Evolutionary conservation across 2,329 filamentous ascomycete species (phyloP).

Genomic region (Emergomyces orientalis): DNA sequence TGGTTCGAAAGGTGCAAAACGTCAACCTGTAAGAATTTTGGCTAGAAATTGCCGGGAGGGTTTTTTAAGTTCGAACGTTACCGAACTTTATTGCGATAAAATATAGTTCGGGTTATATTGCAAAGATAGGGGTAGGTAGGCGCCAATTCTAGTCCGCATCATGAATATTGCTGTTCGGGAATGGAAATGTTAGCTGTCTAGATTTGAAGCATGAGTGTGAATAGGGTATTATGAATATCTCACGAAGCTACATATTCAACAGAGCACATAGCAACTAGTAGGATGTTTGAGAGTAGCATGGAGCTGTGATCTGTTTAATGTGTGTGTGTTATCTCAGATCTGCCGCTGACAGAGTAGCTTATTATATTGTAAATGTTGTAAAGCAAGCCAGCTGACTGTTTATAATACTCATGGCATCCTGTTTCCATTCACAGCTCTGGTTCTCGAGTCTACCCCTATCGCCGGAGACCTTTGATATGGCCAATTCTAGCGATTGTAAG

Average conservation of each 20-base stretch:
- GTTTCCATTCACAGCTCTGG: neutral
- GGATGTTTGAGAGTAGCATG: neutral
- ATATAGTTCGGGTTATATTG: neutral
- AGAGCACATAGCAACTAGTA: neutral
- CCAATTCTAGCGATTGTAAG: neutral
- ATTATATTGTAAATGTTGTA: neutral
- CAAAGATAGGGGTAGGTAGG: neutral
- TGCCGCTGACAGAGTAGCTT: neutral
- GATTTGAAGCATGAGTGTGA: neutral
- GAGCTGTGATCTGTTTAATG: neutral
- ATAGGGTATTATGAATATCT: neutral
- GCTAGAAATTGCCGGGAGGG: neutral
- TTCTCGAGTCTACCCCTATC: neutral
- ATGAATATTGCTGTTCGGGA: neutral
- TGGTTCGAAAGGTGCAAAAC: neutral
- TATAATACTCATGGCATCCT: neutral
- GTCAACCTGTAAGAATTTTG: neutral
- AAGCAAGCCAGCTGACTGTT: neutral
- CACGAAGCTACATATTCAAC: neutral
- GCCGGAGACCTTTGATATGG: neutral
- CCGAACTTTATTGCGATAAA: neutral
- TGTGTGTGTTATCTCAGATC: neutral
- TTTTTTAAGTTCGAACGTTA: neutral
- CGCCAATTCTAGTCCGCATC: neutral
- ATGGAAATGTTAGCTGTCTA: neutral